These are phyloP conservation scores for Ceriops decandra DNA, from an alignment of 345 rosid species.

Conservation along the genomic window DNA sequence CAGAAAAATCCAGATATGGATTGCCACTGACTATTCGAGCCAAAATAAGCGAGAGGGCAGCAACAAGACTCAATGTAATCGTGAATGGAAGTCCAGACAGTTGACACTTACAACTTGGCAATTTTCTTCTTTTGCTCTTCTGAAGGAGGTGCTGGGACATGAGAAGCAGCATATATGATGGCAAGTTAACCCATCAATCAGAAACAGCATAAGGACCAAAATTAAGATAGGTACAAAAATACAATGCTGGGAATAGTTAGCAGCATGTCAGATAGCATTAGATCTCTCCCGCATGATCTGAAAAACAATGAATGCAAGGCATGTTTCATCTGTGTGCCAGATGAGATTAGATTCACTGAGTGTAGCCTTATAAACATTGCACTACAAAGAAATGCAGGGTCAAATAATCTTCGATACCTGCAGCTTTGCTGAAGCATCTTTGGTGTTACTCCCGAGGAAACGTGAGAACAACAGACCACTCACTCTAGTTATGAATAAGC, in stretches of 20 bases:
- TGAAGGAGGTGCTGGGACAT: conserved; percentile 93
- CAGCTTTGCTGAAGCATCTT: conserved; percentile 78
- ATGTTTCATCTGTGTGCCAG: background rate
- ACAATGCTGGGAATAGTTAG: background rate
- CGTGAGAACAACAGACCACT: conserved; percentile 16
- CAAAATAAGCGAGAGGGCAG: background rate
- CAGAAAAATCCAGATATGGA: background rate
- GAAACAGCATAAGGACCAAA: background rate
- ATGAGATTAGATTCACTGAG: background rate
- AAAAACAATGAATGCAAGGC: background rate
- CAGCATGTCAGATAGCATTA: background rate
- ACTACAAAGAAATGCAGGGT: background rate
- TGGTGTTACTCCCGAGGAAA: conserved; percentile 72
- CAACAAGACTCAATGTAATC: background rate
- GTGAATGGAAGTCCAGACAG: background rate
- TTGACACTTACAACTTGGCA: conserved; percentile 54
- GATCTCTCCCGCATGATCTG: background rate
- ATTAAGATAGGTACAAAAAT: background rate
- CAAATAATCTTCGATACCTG: conserved; percentile 48
- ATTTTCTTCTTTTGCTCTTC: conserved; percentile 96
- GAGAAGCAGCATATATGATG: conserved; percentile 82
- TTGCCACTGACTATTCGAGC: background rate
- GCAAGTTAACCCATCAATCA: conserved; percentile 40
- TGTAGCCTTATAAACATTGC: background rate
- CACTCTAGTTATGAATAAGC: conserved; percentile 3